Conservation (phyloP, 345 rosid genomes). For the Streptanthus diversifolius region DNA sequence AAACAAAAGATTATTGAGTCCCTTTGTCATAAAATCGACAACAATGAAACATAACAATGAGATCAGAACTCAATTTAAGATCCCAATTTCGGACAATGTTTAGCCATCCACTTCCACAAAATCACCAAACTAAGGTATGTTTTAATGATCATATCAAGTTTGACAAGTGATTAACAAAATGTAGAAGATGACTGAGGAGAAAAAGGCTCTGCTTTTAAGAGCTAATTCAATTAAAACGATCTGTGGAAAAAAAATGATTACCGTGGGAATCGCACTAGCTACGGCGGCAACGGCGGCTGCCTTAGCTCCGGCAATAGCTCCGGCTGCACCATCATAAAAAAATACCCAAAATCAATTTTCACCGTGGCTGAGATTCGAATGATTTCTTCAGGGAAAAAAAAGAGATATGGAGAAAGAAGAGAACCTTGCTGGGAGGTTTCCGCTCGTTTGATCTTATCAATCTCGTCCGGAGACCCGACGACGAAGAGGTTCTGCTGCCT, state of each 20-base stretch:
- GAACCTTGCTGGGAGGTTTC: conserved; percentile 28
- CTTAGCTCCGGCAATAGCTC: conserved; percentile 80
- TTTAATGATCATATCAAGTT: background rate
- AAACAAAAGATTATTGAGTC: background rate
- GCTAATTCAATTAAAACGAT: no score
- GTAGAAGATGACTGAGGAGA: background rate
- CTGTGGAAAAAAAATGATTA: no score
- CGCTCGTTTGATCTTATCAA: conserved; percentile 29
- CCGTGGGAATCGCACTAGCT: conserved; percentile 81
- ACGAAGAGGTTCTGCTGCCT: conserved; percentile 22
- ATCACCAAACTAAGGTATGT: background rate
- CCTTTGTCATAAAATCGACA: background rate
- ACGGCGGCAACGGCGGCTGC: conserved; percentile 70
- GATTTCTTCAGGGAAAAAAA: background rate
- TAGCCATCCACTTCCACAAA: background rate
- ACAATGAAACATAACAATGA: background rate
- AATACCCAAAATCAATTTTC: background rate
- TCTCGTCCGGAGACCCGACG: conserved; percentile 32
- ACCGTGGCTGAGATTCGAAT: background rate
- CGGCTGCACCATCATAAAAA: conserved; percentile 41
- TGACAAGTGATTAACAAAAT: background rate
- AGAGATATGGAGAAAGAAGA: conserved; percentile 7
- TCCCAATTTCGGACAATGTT: background rate
- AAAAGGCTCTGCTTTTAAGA: background rate
- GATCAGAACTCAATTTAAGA: background rate